A percentile compares a stretch with the other conserved stretches of the same genome.
Evolutionary conservation across 2,329 filamentous ascomycete genomes (phyloP).

Genomic region (Fusarium multiceps): DNA sequence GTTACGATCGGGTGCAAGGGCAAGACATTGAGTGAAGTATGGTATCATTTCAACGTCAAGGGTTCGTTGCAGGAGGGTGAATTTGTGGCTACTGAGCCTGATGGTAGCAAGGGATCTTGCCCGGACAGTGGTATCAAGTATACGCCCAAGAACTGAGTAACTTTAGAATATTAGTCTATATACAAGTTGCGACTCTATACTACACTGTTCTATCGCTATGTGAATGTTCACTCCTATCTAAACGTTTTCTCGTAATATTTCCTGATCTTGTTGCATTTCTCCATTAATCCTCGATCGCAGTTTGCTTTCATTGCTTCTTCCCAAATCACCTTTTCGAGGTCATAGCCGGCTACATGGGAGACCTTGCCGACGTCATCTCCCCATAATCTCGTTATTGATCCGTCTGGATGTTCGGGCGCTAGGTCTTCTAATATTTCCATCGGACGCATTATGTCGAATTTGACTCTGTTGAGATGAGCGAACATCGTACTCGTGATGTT

Average conservation of each 20-base stretch:
- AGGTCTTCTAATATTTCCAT: conserved; percentile 18
- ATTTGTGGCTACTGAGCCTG: conserved; percentile 67
- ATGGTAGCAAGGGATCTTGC: conserved; percentile 68
- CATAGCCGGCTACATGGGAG: conserved; percentile 33
- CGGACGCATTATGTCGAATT: conserved; percentile 35
- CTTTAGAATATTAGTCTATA: background rate
- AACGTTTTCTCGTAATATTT: conserved; percentile 40
- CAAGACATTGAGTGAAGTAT: conserved; percentile 63
- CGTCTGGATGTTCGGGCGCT: conserved; percentile 17
- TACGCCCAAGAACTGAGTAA: conserved; percentile 40
- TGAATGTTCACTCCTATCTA: conserved; percentile 1
- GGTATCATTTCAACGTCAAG: conserved; percentile 72
- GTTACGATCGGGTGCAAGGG: conserved; percentile 68
- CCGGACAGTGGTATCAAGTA: conserved; percentile 55
- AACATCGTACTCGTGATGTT: conserved; percentile 38
- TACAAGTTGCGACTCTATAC: background rate
- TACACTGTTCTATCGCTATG: background rate
- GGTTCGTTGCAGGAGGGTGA: conserved; percentile 69
- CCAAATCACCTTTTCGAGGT: conserved; percentile 42
- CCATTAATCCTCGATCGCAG: conserved; percentile 27
- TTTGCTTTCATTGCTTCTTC: conserved; percentile 41
- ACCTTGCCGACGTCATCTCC: conserved; percentile 29
- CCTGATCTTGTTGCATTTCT: conserved; percentile 40
- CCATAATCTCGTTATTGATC: conserved; percentile 29
- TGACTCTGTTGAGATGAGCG: conserved; percentile 42